Evolutionary conservation across 2,329 filamentous ascomycete species (phyloP).

Genomic region (Venturia aucupariae): DNA sequence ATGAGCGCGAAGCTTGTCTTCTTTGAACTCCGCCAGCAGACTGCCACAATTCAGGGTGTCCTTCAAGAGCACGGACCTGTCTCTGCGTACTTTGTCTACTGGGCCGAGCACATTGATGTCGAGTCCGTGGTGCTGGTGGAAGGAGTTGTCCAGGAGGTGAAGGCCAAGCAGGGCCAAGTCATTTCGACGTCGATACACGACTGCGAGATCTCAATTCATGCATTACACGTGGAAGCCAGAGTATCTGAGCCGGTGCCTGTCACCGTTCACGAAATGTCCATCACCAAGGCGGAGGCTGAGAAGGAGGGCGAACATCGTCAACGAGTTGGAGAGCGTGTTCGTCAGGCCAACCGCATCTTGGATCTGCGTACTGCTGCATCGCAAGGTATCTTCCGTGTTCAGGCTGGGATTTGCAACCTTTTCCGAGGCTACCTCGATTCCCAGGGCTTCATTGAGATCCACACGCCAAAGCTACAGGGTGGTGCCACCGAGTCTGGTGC

Average conservation of each 20-base stretch:
- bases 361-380: conserved; percentile 79
- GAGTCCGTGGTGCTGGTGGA: conserved; percentile 72
- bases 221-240: conserved; percentile 52
- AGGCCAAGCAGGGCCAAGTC: conserved; percentile 55
- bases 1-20: conserved; percentile 79
- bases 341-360: conserved; percentile 69
- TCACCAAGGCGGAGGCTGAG: conserved; percentile 48
- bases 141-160: conserved; percentile 63
- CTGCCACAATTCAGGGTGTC: conserved; percentile 75
- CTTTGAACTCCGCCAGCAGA: conserved; percentile 75
- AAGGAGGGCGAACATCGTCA: conserved; percentile 47
- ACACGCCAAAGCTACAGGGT: conserved; percentile 85
- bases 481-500: conserved; percentile 85
- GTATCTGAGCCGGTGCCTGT: conserved; percentile 57
- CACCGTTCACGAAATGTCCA: conserved; percentile 61
- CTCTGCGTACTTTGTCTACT: conserved; percentile 70
- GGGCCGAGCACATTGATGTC: conserved; percentile 72
- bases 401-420: conserved; percentile 67
- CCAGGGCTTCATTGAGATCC: conserved; percentile 80
- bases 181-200: conserved; percentile 67
- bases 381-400: conserved; percentile 80
- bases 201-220: conserved; percentile 63
- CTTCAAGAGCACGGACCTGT: conserved; percentile 54
- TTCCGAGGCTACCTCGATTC: conserved; percentile 70
- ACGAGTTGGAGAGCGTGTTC: conserved; percentile 62